Conservation (phyloP, 306 rosid genomes). For the Prunus fruticosa region DNA sequence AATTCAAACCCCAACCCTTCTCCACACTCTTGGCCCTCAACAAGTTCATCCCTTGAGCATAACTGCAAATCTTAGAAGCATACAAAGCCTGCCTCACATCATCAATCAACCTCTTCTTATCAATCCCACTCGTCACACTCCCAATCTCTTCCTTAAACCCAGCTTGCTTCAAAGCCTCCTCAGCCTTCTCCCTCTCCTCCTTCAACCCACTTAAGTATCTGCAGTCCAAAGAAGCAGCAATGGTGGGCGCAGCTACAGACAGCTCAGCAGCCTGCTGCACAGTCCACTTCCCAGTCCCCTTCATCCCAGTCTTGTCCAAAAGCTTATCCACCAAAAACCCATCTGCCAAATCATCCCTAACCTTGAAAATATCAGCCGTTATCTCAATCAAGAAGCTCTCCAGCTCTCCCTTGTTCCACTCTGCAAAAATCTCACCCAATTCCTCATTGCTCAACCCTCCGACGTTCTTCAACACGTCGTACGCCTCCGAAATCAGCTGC, state of each 20-base stretch:
- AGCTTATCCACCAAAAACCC: conserved; percentile 85
- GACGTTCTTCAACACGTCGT: conserved; percentile 76
- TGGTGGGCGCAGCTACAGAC: conserved; percentile 82
- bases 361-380: conserved; percentile 83
- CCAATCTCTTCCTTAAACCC: conserved; percentile 65
- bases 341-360: conserved; percentile 58
- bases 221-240: conserved; percentile 86
- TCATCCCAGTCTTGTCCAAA: conserved; percentile 92
- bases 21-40: conserved; percentile 82
- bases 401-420: conserved; percentile 87
- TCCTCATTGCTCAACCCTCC: conserved; percentile 71
- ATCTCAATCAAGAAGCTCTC: conserved; percentile 87
- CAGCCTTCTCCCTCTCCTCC: conserved; percentile 89
- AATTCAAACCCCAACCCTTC: conserved; percentile 83
- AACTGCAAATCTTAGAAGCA: conserved; percentile 93
- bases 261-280: conserved; percentile 97
- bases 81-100: conserved; percentile 94
- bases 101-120: conserved; percentile 78
- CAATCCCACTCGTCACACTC: conserved; percentile 42
- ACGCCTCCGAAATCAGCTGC: conserved; percentile 92
- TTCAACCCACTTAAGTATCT: conserved; percentile 83
- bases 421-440: conserved; percentile 56
- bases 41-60: conserved; percentile 95
- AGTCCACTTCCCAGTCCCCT: conserved; percentile 96
- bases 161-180: conserved; percentile 59